Base-by-base conservation (phyloP, 495 filamentous ascomycete genomes). In the Niebla homalea region DNA sequence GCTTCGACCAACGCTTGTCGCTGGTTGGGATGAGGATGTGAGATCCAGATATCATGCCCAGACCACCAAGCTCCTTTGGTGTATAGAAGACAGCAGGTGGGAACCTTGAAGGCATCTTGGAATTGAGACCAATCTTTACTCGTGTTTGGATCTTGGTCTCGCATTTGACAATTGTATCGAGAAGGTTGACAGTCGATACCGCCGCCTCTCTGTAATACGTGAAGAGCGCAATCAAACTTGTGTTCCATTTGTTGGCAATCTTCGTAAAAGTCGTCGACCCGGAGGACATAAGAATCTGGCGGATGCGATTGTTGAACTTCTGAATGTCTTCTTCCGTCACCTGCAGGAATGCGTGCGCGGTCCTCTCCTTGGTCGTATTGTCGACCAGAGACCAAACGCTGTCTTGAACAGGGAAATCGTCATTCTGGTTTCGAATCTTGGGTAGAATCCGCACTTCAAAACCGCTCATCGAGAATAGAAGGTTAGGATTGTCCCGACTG, bases 241-340 rank as follows among this genome's bases (percentile, higher is more conserved):
- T 97, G 65, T 99, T 99, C 93, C 93, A 99, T 66, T 99, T 99
- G 66, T 99, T 99, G 43, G 93, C 93, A 59, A 99, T 99, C 77
- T 99, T 99, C 43, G 93, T 99, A 73, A 99, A 99, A 1, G 93
- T 99, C 3, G 93, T 99, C 4, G 88, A 94, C 22, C 93, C 93
- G 53, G 90, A 97, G 12, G 88, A 94, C 93, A 99, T 99, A 23
- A 99, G 77, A 63, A 99, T 97, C 61, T 99, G 93, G 39, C 93
- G 83, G 62, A 99, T 97, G 7, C 93, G 79, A 60, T 99, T 99
- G 66, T 99, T 99, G 71, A 99, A 99, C 66, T 97, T 97, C 52
- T 93, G 86, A 52, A 97, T 90, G 58, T 97, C 92, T 65, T 97
- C 93, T 62, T 99, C 89, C 0, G 93, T 97, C 32, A 99, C 93